Evolutionary conservation across 2,329 filamentous ascomycete species (phyloP), one percentile per base, ranked within the genome.

Genomic region (Myriangium duriaei): DNA sequence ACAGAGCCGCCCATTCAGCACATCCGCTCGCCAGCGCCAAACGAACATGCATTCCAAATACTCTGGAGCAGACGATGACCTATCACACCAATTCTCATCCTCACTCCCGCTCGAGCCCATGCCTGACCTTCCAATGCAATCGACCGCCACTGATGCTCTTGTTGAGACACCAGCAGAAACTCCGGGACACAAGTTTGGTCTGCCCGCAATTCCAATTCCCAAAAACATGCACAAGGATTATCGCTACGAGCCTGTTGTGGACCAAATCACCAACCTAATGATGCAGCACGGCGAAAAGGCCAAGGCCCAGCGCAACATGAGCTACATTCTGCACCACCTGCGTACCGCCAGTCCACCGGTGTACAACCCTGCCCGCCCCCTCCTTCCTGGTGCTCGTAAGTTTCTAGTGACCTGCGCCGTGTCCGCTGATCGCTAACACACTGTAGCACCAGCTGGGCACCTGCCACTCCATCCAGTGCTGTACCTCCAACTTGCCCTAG

Each of bases 211-310:
- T 40, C 76, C 80, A 5, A 65, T 86, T 37, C 72, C 79, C 7
- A 69, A 71, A 40, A 64, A 68, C 17, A 60, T 68, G 41, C 70
- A 83, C 60, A 63, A 88, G 50, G 81, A 86, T 60, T 69, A 83
- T 55, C 76, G 91, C 52, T 93, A 96, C 56, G 81, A 95, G 55
- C 76, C 83, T 2, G 70, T 95, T 5, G 68, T 96, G 33, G 68
- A 80, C 47, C 91, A 95, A 64, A 70, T 96, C 50, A 94, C 86
- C 12, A 87, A 86, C 56, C 68, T 94, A 49, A 62, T 98, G 46
- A 98, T 96, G 88, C 69, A 70, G 51, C 74, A 96, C 60, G 91
- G 91, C 50, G 92, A 95, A 67, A 74, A 93, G 57, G 81, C 80
- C 54, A 72, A 74, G 58, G 91, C 91, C n/a, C 85, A 98, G 60